These are phyloP conservation scores for Tuber melanosporum DNA, from an alignment of 495 filamentous ascomycete genomes.

Conservation along the genomic window DNA sequence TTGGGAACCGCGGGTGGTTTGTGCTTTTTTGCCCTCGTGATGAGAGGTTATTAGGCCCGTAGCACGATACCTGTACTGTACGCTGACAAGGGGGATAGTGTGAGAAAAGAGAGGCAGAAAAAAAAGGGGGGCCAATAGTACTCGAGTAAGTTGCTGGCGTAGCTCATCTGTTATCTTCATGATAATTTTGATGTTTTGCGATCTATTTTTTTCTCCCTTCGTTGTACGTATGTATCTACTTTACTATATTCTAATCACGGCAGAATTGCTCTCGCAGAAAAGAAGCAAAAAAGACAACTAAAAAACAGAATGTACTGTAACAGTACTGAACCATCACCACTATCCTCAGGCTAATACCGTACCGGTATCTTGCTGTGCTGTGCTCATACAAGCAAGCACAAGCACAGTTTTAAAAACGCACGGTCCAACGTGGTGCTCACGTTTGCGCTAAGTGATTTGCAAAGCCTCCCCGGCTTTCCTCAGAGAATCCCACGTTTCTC, in stretches of 20 bases:
- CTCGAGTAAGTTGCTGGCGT: not conserved
- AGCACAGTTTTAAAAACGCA: slow-evolving; percentile 3
- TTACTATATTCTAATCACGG: not conserved
- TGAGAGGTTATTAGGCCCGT: not conserved
- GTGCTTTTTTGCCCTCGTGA: not conserved
- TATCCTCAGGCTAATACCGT: not conserved
- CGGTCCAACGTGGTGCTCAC: slow-evolving; percentile 4
- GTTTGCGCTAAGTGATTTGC: slow-evolving; percentile 3
- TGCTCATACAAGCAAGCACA: not conserved
- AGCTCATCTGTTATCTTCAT: not conserved
- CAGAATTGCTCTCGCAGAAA: not conserved
- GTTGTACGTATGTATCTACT: not conserved
- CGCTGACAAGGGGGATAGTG: not conserved
- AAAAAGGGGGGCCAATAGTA: not conserved
- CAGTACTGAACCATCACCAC: not conserved
- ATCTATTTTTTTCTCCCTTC: not conserved
- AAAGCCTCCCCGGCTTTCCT: slow-evolving; percentile 2
- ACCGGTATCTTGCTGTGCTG: not conserved
- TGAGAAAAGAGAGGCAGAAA: not conserved
- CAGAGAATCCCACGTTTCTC: not conserved
- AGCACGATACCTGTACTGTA: not conserved
- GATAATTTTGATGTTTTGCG: not conserved
- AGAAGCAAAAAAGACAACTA: not conserved
- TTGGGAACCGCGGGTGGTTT: not conserved
- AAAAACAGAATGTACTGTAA: not conserved